Conservation (phyloP, 2,329 filamentous ascomycete genomes). For the Fusarium irregulare region DNA sequence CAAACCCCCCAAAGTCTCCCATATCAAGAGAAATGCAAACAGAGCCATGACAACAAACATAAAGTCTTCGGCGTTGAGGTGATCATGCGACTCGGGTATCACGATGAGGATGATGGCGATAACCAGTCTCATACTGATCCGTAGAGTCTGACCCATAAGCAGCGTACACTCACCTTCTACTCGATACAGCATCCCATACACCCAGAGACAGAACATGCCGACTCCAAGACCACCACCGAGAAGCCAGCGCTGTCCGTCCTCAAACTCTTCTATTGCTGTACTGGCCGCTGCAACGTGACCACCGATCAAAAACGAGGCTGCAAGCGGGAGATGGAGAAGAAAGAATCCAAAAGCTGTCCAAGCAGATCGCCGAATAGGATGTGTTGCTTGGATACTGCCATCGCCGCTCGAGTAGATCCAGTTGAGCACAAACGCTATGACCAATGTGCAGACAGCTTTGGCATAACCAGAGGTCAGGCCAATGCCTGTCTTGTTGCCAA, state of each 20-base stretch:
- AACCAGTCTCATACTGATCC: conserved; percentile 52
- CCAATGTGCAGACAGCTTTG: conserved; percentile 60
- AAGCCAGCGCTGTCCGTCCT: conserved; percentile 59
- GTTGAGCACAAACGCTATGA: conserved; percentile 63
- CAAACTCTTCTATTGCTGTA: conserved; percentile 53
- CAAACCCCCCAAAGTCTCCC: conserved; percentile 57
- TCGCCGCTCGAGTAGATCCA: conserved; percentile 63
- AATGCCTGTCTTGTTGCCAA: conserved; percentile 58
- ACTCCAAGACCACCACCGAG: conserved; percentile 59
- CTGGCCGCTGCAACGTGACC: conserved; percentile 59
- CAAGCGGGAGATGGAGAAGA: conserved; percentile 57
- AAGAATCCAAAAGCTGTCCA: conserved; percentile 60
- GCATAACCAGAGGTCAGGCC: conserved; percentile 57
- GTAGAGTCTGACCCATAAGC: conserved; percentile 50
- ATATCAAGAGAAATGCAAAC: conserved; percentile 56
- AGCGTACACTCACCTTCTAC: conserved; percentile 52
- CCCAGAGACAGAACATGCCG: conserved; percentile 58
- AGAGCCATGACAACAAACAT: conserved; percentile 58
- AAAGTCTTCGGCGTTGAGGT: conserved; percentile 50
- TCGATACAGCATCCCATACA: conserved; percentile 56
- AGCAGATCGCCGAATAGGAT: conserved; percentile 58
- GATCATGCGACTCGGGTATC: conserved; percentile 51
- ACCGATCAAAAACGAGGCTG: conserved; percentile 59
- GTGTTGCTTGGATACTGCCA: conserved; percentile 56
- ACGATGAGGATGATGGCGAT: conserved; percentile 50